Evolutionary conservation across 2,329 filamentous ascomycete species (phyloP).

Genomic region (Emydomyces testavorans): DNA sequence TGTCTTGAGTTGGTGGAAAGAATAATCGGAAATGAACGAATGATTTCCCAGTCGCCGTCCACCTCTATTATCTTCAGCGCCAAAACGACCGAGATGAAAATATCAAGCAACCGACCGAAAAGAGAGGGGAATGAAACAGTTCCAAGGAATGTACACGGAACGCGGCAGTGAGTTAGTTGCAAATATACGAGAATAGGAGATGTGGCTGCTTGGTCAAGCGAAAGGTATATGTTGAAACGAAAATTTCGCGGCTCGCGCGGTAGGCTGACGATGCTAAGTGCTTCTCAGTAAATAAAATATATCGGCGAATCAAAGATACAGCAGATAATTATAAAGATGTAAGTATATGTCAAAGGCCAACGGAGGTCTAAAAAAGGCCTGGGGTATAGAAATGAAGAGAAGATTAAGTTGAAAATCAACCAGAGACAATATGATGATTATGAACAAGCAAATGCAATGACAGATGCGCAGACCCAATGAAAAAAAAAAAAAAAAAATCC

Average conservation of each 20-base stretch:
- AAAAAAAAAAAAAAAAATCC: neutral
- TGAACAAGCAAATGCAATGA: constrained; percentile 2
- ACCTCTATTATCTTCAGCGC: constrained; percentile 11
- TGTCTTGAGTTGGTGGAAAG: neutral
- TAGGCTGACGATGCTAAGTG: neutral
- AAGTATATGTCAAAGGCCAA: constrained; percentile 1
- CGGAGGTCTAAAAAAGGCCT: neutral
- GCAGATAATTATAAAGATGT: constrained; percentile 5
- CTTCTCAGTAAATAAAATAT: constrained; percentile 3
- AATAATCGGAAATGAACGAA: constrained; percentile 3
- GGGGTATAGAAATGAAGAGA: constrained; percentile 12
- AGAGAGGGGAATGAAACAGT: constrained; percentile 7
- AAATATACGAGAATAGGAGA: neutral
- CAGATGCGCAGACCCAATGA: constrained; percentile 2
- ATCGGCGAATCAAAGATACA: neutral
- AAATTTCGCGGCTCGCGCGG: constrained; percentile 6
- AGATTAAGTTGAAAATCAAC: constrained; percentile 1
- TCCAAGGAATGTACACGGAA: constrained; percentile 10
- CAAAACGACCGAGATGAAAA: constrained; percentile 10
- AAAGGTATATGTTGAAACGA: neutral
- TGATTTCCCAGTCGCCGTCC: constrained; percentile 9
- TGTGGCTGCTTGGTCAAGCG: constrained; percentile 6
- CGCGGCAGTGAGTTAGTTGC: neutral
- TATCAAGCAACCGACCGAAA: constrained; percentile 13
- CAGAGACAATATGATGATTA: neutral